Percentiles rank a stretch among this genome's conserved stretches.
These are phyloP conservation scores for Colletotrichum orbiculare DNA, from an alignment of 2,329 filamentous ascomycete species.

Conservation along the genomic window DNA sequence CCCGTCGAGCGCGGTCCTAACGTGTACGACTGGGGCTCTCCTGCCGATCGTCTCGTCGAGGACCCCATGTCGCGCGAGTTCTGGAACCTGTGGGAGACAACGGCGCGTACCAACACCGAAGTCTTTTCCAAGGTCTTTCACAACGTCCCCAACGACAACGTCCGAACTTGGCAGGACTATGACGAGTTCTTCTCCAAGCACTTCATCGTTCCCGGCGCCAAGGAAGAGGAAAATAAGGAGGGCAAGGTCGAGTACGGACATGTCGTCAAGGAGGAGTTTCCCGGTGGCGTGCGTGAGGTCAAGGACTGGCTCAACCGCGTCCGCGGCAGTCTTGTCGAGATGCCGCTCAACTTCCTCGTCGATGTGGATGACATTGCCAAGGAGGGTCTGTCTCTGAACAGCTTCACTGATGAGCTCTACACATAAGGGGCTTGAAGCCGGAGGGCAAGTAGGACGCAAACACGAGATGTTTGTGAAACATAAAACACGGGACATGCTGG, in stretches of 20 bases:
- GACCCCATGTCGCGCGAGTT: conserved; percentile 80
- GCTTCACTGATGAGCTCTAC: conserved; percentile 78
- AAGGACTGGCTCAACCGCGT: conserved; percentile 76
- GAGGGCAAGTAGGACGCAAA: not conserved
- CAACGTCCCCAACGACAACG: conserved; percentile 75
- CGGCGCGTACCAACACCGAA: conserved; percentile 82
- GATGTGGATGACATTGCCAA: conserved; percentile 87
- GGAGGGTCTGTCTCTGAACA: conserved; percentile 79
- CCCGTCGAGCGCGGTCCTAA: conserved; percentile 79
- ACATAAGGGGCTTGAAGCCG: conserved; percentile 53
- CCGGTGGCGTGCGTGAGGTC: conserved; percentile 76
- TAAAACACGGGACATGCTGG: no score
- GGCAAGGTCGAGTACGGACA: conserved; percentile 85
- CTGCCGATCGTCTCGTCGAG: conserved; percentile 74
- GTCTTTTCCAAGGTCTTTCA: conserved; percentile 87
- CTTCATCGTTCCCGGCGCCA: conserved; percentile 68
- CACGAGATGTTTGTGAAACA: no score
- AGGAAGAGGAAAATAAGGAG: conserved; percentile 46
- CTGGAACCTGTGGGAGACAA: conserved; percentile 76
- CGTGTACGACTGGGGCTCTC: conserved; percentile 76
- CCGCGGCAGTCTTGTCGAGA: conserved; percentile 82
- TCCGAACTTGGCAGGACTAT: conserved; percentile 79
- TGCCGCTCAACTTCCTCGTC: conserved; percentile 89
- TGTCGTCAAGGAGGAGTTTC: conserved; percentile 83
- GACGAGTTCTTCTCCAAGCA: conserved; percentile 75